These are phyloP conservation scores for Purshia tridentata DNA, from an alignment of 306 rosid genomes.

Conservation along the genomic window DNA sequence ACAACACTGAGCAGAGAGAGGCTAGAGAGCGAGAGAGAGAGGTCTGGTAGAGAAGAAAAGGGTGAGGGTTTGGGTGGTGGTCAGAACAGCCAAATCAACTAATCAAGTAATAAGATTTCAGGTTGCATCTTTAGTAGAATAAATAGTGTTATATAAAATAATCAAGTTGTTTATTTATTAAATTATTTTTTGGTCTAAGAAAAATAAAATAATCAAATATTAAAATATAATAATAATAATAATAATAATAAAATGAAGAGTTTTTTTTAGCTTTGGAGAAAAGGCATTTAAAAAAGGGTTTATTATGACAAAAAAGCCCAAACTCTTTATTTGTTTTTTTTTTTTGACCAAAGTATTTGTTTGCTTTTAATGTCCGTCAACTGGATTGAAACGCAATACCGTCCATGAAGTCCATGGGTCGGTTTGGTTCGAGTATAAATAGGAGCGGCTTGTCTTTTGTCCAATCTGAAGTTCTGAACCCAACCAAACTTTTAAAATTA, in stretches of 20 bases:
- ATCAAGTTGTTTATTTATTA: neutral
- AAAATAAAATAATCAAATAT: too few species aligned
- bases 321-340: neutral
- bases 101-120: slow-evolving; percentile 22
- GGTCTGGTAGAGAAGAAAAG: slow-evolving; percentile 12
- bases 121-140: slow-evolving; percentile 16
- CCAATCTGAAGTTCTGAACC: neutral
- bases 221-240: neutral
- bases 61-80: slow-evolving; percentile 46
- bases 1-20: slow-evolving; percentile 27
- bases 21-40: slow-evolving; percentile 23
- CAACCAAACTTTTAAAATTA: too few species aligned
- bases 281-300: neutral
- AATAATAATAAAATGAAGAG: too few species aligned
- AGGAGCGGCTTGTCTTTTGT: neutral
- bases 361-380: neutral
- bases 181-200: too few species aligned
- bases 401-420: neutral
- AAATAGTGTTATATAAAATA: neutral
- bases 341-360: too few species aligned
- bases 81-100: slow-evolving; percentile 54
- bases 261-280: neutral
- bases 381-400: neutral
- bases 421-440: neutral
- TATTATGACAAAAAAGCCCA: neutral